Conservation (phyloP, 2,329 filamentous ascomycete genomes). For the Pseudogymnoascus sp. region DNA sequence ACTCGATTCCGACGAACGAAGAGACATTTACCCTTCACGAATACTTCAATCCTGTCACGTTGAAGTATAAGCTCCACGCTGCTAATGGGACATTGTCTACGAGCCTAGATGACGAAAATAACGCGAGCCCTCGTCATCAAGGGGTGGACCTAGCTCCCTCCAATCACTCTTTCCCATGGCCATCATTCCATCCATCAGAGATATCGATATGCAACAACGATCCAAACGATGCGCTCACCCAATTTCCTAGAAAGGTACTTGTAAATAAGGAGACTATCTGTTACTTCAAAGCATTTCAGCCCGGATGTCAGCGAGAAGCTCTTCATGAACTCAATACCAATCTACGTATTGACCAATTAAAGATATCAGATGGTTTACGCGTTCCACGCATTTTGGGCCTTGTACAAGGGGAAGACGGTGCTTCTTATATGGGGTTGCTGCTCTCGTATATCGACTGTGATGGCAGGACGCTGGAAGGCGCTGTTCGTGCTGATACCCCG, state of each 20-base stretch:
- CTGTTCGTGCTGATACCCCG: conserved; percentile 14
- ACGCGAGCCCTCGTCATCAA: conserved; percentile 2
- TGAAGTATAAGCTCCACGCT: conserved; percentile 15
- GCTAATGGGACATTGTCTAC: conserved; percentile 13
- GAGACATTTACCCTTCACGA: conserved; percentile 16
- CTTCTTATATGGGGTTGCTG: conserved; percentile 17
- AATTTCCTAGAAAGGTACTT: conserved; percentile 15
- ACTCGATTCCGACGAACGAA: conserved; percentile 15
- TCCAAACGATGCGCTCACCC: conserved; percentile 14
- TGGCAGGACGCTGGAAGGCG: conserved; percentile 16
- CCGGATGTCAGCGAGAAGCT: conserved; percentile 13
- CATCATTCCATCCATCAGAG: conserved; percentile 13
- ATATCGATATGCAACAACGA: conserved; percentile 13
- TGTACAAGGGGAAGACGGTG: conserved; percentile 15
- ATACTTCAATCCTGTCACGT: conserved; percentile 14
- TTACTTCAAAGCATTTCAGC: conserved; percentile 19
- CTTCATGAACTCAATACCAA: conserved; percentile 16
- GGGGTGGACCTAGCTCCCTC: conserved; percentile 12
- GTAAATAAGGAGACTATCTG: conserved; percentile 13
- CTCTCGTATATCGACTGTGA: conserved; percentile 19
- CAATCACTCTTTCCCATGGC: conserved; percentile 14
- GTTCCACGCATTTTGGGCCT: conserved; percentile 16
- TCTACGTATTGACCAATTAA: conserved; percentile 14
- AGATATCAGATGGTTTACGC: conserved; percentile 16
- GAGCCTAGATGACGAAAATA: conserved; percentile 8